A percentile compares a stretch with the other conserved stretches of the same genome.
These are phyloP conservation scores for Citrus glauca DNA, from an alignment of 345 rosid genomes.

Conservation along the genomic window DNA sequence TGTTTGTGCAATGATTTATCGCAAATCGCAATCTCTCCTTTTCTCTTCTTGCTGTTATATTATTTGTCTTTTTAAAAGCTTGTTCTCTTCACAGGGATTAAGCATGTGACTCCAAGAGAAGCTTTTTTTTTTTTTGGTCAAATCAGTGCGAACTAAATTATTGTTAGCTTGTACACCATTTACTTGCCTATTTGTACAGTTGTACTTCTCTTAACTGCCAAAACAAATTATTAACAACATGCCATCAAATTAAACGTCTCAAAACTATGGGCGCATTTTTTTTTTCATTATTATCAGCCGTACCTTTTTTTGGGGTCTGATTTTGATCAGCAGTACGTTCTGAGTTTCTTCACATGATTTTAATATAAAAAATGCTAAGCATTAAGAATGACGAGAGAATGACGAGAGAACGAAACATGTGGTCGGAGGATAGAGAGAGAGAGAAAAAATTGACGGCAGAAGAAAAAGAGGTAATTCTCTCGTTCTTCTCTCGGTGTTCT, in stretches of 20 bases:
- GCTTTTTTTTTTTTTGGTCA: not conserved
- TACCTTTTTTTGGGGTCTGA: too few relatives aligned
- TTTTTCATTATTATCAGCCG: too few relatives aligned
- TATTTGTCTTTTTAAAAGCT: not conserved
- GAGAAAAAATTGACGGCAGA: too few relatives aligned
- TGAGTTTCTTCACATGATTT: too few relatives aligned
- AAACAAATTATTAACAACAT: not conserved
- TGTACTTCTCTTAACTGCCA: not conserved
- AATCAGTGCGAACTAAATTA: not conserved
- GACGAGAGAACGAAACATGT: too few relatives aligned
- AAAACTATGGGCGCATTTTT: not conserved
- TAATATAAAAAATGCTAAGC: too few relatives aligned
- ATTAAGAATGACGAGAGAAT: too few relatives aligned
- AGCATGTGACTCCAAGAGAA: constrained; percentile 26
- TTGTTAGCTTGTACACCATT: not conserved
- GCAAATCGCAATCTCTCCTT: not conserved
- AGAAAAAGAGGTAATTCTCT: too few relatives aligned
- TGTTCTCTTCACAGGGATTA: constrained; percentile 16
- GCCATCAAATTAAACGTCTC: not conserved
- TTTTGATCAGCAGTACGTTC: too few relatives aligned
- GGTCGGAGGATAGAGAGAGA: too few relatives aligned
- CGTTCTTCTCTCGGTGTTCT: too few relatives aligned
- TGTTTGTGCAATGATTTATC: not conserved
- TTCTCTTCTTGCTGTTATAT: not conserved
- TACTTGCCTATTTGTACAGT: not conserved